Conservation (phyloP, 371 early-diverging fungal species). For the Mucor racemosus region DNA sequence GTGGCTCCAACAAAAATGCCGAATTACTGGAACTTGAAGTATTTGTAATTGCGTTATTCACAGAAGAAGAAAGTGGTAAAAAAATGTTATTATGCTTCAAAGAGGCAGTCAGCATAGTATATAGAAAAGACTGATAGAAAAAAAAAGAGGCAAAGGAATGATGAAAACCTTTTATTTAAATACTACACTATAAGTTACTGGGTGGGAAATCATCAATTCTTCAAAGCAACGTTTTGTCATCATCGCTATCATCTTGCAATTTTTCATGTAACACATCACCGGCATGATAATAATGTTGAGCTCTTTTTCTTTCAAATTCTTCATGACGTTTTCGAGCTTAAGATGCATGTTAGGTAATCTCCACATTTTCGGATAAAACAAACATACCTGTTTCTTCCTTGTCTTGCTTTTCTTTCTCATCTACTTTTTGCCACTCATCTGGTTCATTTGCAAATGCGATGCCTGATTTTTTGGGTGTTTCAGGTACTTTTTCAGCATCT, state of each 20-base stretch:
- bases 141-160: neutral
- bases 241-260: neutral
- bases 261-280: slow-evolving; percentile 41
- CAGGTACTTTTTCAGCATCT: slow-evolving; percentile 28
- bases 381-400: slow-evolving; percentile 36
- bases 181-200: neutral
- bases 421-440: slow-evolving; percentile 53
- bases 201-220: neutral
- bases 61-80: neutral
- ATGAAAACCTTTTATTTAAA: neutral
- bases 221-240: neutral
- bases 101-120: neutral
- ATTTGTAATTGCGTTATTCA: neutral
- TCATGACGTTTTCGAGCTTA: slow-evolving; percentile 50
- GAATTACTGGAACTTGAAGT: too few relatives aligned
- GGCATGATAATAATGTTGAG: slow-evolving; percentile 76
- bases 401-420: slow-evolving; percentile 23
- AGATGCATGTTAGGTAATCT: neutral
- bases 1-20: neutral
- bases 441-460: slow-evolving; percentile 24
- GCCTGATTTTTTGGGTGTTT: slow-evolving; percentile 13
- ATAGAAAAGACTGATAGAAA: neutral
- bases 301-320: slow-evolving; percentile 72
- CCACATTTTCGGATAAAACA: neutral
- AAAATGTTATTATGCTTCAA: neutral